A percentile compares a stretch with the other conserved stretches of the same genome.
phyloP scores from a whole-genome alignment of 306 rosid genomes.

The Ochetophila trinervis region DNA sequence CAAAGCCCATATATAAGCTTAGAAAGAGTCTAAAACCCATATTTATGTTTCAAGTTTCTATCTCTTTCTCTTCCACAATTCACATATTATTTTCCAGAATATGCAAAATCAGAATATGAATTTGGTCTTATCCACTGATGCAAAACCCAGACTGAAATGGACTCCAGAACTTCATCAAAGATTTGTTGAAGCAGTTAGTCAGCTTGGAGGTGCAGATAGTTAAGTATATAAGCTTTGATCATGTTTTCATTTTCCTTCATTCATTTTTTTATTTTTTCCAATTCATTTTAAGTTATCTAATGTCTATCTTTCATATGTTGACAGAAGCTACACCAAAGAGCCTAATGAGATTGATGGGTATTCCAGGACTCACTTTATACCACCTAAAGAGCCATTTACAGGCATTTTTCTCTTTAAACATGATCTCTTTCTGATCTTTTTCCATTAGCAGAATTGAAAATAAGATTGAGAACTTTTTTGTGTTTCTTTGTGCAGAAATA shows the following conservation, averaged over 20 bases:
- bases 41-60: conserved; percentile 34
- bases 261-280: background rate
- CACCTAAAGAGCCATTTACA: conserved; percentile 99
- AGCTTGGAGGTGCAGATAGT: conserved; percentile 96
- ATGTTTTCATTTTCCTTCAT: background rate
- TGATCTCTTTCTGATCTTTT: conserved; percentile 14
- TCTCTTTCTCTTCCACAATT: conserved; percentile 31
- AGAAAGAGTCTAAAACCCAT: conserved; percentile 30
- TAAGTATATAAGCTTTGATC: conserved; percentile 38
- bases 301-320: conserved; percentile 14
- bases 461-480: conserved; percentile 15
- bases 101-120: conserved; percentile 73
- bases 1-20: conserved; percentile 18
- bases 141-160: conserved; percentile 97
- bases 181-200: conserved; percentile 71
- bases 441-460: background rate
- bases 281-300: conserved; percentile 4
- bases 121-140: conserved; percentile 87
- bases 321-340: conserved; percentile 98
- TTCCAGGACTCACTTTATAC: conserved; percentile 89
- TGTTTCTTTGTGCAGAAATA: conserved; percentile 58
- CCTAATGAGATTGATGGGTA: conserved; percentile 82
- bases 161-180: conserved; percentile 85
- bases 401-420: conserved; percentile 39
- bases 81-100: conserved; percentile 44